Evolutionary conservation across 257 asterid genomes (phyloP), one percentile per base, ranked within the genome.

Genomic region (Ophiorrhiza pumila): DNA sequence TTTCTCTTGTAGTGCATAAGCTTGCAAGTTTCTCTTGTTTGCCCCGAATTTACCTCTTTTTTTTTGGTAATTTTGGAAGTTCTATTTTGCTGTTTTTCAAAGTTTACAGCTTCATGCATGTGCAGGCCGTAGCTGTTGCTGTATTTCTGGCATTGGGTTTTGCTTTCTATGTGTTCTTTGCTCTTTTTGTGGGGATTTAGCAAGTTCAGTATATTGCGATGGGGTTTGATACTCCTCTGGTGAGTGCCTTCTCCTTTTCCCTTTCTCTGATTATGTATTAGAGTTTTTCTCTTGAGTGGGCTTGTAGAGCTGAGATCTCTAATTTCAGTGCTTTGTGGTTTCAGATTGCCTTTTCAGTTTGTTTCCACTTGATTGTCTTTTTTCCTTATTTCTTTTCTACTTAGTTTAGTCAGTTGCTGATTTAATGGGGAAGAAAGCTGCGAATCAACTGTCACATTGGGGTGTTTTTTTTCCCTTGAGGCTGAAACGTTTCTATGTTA

Each of bases 51-150:
- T 37, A 5, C n/a, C 32, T 39, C 17, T 43, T 61, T 62, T 49
- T 13, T 78, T 49, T 59, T 41, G 45, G 27, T 27, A 17, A 34
- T 27, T 37, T 69, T 41, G 53, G 34, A 13, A 39, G 27, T 68
- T 59, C 4, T n/a, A 20, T 59, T 61, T 60, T 35, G 50, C 32
- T 4, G 59, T n/a, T 69, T 67, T 32, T 52, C 13, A n/a, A n/a
- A n/a, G n/a, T n/a, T n/a, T 42, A 5, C 32, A 22, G 27, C 32
- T 34, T 34, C 10, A 7, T 49, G n/a, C 90, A 91, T 73, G 52
- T 81, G 80, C 94, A 95, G 99, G 98, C 92, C 80, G 99, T 95
- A 1, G 99, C 99, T 76, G 99, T 95, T 69, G 97, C 99, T 75
- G 99, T 92, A 2, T 95, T 95, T 86, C 86, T 95, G 80, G 99